Base-by-base conservation (phyloP, 2,329 filamentous ascomycete species). In the Ceratocystis albifundus region DNA sequence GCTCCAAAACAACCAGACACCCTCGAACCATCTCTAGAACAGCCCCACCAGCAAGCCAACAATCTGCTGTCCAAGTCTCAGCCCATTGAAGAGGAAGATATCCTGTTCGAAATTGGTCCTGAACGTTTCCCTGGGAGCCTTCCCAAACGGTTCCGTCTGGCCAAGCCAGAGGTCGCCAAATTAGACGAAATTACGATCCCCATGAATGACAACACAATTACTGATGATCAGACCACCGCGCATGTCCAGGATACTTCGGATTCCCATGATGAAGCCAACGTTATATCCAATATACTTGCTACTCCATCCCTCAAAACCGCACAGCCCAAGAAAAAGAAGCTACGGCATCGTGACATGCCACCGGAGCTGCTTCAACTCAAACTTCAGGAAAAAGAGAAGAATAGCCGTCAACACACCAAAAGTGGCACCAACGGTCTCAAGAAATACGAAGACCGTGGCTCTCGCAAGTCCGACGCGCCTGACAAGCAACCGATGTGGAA, bases 401-500 rank as follows among this genome's bases (percentile, higher is more conserved):
- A 17, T 44, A 46, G 46, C 59, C 48, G 30, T 1, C 62, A 57
- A 59, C 20, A 46, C 44, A 17, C 30, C 22, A 65, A 53, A 20
- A 6, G 20, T 25, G 28, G 62, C 17, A 12, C 20, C 17, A 8
- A 65, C 17, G 8, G 28, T n/a, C 10, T 25, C 22, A 22, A 59
- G 7, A 48, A 48, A 44, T 20, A n/a, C 28, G 50, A 50, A 25
- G 44, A 63, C 20, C 22, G 44, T 6, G 36, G 15, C 36, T 28
- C 36, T 41, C 17, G 64, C 55, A 36, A 53, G 28, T 15, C 55
- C 3, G 4, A 4, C n/a, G 5, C 20, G 17, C 53, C 28, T 1
- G 70, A 70, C 0, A 67, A 69, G 20, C 69, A 75, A 67, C 74
- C 72, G 3, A 82, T 20, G 2, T 97, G 94, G 94, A 81, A 84